Percentiles rank a stretch among this genome's conserved stretches.
Conservation (phyloP, 306 rosid genomes). For the Cucurbita moschata region DNA sequence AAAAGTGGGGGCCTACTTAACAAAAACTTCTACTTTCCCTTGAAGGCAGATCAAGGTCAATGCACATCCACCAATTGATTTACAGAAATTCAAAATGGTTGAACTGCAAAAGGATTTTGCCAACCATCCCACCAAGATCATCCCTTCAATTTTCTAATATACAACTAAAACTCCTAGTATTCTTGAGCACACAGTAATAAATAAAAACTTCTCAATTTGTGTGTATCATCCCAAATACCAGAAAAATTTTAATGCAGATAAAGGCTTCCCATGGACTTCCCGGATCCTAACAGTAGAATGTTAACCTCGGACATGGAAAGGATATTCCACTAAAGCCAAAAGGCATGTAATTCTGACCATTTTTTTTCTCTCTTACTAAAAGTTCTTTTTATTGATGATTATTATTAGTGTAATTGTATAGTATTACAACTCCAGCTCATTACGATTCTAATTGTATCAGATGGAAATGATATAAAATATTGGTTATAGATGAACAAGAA, state of each 20-base stretch:
- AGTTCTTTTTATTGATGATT: background rate
- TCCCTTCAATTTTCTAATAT: background rate
- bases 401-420: background rate
- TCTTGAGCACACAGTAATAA: background rate
- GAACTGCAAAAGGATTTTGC: background rate
- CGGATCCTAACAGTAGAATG: background rate
- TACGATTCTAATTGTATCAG: background rate
- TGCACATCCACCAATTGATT: background rate
- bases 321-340: background rate
- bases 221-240: background rate
- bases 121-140: background rate
- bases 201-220: background rate
- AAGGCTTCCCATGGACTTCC: background rate
- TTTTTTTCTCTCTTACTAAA: background rate
- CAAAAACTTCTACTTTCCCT: background rate
- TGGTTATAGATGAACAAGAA: background rate
- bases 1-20: background rate
- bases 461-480: background rate
- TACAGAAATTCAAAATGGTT: background rate
- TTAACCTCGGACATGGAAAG: background rate
- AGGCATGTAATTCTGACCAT: background rate
- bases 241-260: background rate
- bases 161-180: background rate
- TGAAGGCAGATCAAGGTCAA: background rate
- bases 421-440: background rate